Percentiles rank a stretch among this genome's conserved stretches.
Conservation (phyloP, 2,329 filamentous ascomycete species). For the Colletotrichum gigasporum region DNA sequence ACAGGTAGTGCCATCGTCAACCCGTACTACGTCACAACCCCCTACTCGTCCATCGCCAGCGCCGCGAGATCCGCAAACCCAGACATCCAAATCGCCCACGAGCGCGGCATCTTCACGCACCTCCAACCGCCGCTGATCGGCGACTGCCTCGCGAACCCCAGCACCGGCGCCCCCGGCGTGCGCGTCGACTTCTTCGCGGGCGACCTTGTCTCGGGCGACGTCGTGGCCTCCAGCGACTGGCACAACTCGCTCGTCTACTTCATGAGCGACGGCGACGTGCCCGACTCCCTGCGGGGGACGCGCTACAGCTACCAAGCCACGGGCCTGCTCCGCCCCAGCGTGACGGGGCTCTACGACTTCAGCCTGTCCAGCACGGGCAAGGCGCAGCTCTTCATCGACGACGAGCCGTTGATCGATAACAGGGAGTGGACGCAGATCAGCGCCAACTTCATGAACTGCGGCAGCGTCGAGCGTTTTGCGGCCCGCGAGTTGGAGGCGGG, state of each 20-base stretch:
- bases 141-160: neutral
- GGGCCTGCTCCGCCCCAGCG: slow-evolving; percentile 38
- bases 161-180: slow-evolving; percentile 1
- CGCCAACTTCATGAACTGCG: slow-evolving; percentile 37
- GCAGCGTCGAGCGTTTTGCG: slow-evolving; percentile 29
- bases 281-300: slow-evolving; percentile 33
- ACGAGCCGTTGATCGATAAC: slow-evolving; percentile 54
- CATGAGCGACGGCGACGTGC: slow-evolving; percentile 35
- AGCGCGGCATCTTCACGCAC: slow-evolving; percentile 27
- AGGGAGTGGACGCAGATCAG: slow-evolving; percentile 55
- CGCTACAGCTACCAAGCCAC: slow-evolving; percentile 39
- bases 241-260: slow-evolving; percentile 32
- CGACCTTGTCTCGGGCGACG: slow-evolving; percentile 24
- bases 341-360: slow-evolving; percentile 39
- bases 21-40: slow-evolving; percentile 34
- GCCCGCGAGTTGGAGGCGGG: slow-evolving; percentile 19
- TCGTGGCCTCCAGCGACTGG: slow-evolving; percentile 30
- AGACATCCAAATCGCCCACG: slow-evolving; percentile 19
- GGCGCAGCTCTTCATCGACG: slow-evolving; percentile 41
- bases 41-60: slow-evolving; percentile 18
- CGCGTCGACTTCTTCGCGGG: slow-evolving; percentile 33
- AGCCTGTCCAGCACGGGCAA: slow-evolving; percentile 35
- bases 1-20: slow-evolving; percentile 36
- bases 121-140: slow-evolving; percentile 29
- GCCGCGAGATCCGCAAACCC: neutral